phyloP scores from a whole-genome alignment of 1,284 basidiomycete species.

The Cyathus olla region DNA sequence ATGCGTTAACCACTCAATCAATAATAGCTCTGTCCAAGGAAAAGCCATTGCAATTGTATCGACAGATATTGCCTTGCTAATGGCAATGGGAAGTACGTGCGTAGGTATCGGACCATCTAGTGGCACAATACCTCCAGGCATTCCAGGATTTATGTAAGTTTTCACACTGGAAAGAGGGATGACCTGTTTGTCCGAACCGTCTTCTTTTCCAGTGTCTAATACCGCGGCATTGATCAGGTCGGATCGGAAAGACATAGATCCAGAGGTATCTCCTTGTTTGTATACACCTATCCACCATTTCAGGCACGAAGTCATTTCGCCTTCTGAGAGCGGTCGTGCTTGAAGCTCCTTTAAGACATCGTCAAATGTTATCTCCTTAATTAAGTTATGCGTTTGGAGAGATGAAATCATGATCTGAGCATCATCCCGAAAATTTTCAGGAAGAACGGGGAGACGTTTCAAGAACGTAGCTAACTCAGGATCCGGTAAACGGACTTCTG shows the following conservation, averaged over 20 bases:
- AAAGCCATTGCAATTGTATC: conserved; percentile 72
- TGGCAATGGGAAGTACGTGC: conserved; percentile 78
- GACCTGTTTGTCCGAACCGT: conserved; percentile 59
- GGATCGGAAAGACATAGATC: conserved; percentile 61
- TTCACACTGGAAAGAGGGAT: conserved; percentile 78
- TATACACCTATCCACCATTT: conserved; percentile 89
- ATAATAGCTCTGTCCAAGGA: conserved; percentile 85
- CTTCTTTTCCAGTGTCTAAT: conserved; percentile 56
- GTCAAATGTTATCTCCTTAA: conserved; percentile 87
- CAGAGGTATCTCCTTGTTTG: conserved; percentile 54
- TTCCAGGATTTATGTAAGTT: conserved; percentile 81
- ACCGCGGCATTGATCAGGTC: conserved; percentile 82
- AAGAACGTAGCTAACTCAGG: conserved; percentile 82
- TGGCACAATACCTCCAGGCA: conserved; percentile 73
- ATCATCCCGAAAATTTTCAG: conserved; percentile 72
- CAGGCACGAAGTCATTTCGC: conserved; percentile 87
- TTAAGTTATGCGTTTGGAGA: conserved; percentile 75
- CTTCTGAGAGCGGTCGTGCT: conserved; percentile 76
- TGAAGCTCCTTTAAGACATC: conserved; percentile 90
- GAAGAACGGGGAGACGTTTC: conserved; percentile 83
- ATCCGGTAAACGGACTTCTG: conserved; percentile 85
- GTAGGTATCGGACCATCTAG: conserved; percentile 86
- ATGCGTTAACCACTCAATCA: conserved; percentile 84
- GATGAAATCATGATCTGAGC: conserved; percentile 75
- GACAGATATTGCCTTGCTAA: conserved; percentile 75